Percentiles rank a stretch among this genome's conserved stretches.
Evolutionary conservation across 2,329 filamentous ascomycete species (phyloP).

Genomic region (Parasarocladium wereldwijsianum): DNA sequence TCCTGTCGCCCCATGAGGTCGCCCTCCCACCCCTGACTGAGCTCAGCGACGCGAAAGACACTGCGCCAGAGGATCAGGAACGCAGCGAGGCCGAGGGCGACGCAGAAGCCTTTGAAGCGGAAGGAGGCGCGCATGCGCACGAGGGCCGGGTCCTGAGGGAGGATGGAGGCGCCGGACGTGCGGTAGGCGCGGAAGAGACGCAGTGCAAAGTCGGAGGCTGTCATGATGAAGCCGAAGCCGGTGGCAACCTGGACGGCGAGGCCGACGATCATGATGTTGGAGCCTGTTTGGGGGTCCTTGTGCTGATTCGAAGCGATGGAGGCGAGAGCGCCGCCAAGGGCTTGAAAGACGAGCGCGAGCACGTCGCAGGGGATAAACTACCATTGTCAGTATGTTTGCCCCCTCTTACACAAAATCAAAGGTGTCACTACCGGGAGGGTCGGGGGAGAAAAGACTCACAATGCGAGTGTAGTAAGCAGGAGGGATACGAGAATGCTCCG

Average conservation of each 20-base stretch:
- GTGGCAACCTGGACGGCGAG: slow-evolving; percentile 46
- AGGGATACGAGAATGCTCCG: slow-evolving; percentile 30
- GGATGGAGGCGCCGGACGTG: slow-evolving; percentile 16
- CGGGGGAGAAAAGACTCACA: slow-evolving; percentile 15
- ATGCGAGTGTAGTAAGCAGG: slow-evolving; percentile 33
- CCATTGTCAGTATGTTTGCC: background rate
- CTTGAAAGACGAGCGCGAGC: slow-evolving; percentile 44
- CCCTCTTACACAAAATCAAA: no score
- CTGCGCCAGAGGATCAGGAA: slow-evolving; percentile 49
- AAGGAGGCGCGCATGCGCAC: slow-evolving; percentile 14
- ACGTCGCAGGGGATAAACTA: slow-evolving; percentile 52
- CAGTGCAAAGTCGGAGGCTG: slow-evolving; percentile 36
- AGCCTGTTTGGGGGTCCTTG: slow-evolving; percentile 22
- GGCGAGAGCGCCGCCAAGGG: slow-evolving; percentile 41
- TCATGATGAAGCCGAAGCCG: slow-evolving; percentile 35
- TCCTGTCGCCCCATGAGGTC: slow-evolving; percentile 38
- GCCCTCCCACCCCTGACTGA: slow-evolving; percentile 48
- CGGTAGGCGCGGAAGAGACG: slow-evolving; percentile 22
- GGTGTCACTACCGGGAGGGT: background rate
- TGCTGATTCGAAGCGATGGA: slow-evolving; percentile 24
- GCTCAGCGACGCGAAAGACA: slow-evolving; percentile 51
- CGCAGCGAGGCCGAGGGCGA: slow-evolving; percentile 41
- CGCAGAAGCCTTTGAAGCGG: slow-evolving; percentile 38
- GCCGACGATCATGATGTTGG: slow-evolving; percentile 48
- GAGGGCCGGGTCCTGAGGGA: slow-evolving; percentile 22